Evolutionary conservation across 768 basidiomycete species (phyloP).

Genomic region (Trametes maxima): DNA sequence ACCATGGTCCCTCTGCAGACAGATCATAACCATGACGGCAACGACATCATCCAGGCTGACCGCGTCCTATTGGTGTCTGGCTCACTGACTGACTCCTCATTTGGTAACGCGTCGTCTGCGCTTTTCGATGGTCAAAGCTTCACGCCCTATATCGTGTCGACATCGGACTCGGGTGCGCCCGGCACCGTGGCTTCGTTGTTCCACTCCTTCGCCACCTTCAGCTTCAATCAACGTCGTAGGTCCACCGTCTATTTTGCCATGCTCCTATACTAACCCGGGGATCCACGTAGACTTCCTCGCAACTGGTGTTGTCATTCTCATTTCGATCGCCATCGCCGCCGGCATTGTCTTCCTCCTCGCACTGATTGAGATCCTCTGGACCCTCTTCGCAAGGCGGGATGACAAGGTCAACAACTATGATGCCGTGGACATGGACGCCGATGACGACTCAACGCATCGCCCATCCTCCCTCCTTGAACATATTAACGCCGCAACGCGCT

Average conservation of each 20-base stretch:
- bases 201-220: conserved; percentile 78
- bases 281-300: conserved; percentile 78
- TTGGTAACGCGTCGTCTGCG: conserved; percentile 81
- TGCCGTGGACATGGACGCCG: conserved; percentile 66
- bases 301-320: conserved; percentile 90
- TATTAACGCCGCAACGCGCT: conserved; percentile 87
- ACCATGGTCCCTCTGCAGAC: conserved; percentile 85
- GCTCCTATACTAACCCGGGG: background rate
- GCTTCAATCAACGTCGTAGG: conserved; percentile 72
- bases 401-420: conserved; percentile 70
- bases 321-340: conserved; percentile 95
- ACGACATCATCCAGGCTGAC: conserved; percentile 76
- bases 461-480: conserved; percentile 89
- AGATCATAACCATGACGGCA: conserved; percentile 60
- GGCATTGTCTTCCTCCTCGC: conserved; percentile 90
- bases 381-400: conserved; percentile 80
- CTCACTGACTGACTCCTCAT: conserved; percentile 61
- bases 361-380: conserved; percentile 85
- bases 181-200: conserved; percentile 81
- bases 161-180: conserved; percentile 61
- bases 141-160: conserved; percentile 80
- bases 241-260: conserved; percentile 6
- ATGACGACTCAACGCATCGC: conserved; percentile 70
- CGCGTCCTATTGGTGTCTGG: conserved; percentile 92
- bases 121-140: conserved; percentile 84